A percentile compares a stretch with the other conserved stretches of the same genome.
phyloP scores from a whole-genome alignment of 2,329 filamentous ascomycete species.

The Paraphaeosphaeria sporulosa region DNA sequence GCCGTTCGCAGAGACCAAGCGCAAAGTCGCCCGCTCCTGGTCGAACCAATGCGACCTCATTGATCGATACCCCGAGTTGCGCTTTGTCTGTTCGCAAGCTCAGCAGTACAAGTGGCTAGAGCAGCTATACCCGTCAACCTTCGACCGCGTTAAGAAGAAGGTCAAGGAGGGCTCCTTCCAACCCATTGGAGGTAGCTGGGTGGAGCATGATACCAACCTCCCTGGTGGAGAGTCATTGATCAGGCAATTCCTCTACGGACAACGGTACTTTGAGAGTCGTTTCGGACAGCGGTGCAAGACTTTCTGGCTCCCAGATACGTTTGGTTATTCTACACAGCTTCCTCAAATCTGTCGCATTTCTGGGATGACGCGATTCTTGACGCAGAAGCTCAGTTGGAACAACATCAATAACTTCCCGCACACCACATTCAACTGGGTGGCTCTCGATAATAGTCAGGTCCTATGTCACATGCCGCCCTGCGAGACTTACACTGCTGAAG shows the following conservation, averaged over 20 bases:
- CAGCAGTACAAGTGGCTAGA: slow-evolving; percentile 99
- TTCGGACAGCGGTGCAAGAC: slow-evolving; percentile 89
- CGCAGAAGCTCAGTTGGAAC: slow-evolving; percentile 99
- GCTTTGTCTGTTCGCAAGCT: slow-evolving; percentile 91
- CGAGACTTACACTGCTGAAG: slow-evolving; percentile 94
- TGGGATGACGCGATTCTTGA: slow-evolving; percentile 97
- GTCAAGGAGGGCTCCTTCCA: slow-evolving; percentile 91
- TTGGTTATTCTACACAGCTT: slow-evolving; percentile 94
- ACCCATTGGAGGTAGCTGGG: slow-evolving; percentile 96
- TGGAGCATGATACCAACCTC: slow-evolving; percentile 98
- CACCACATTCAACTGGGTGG: slow-evolving; percentile 98
- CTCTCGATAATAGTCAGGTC: slow-evolving; percentile 93
- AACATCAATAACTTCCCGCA: slow-evolving; percentile 99
- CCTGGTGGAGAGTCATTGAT: slow-evolving; percentile 94
- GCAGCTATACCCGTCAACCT: slow-evolving; percentile 84
- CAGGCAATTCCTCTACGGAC: slow-evolving; percentile 93
- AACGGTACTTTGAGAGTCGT: slow-evolving; percentile 90
- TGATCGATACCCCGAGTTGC: slow-evolving; percentile 92
- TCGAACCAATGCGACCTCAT: slow-evolving; percentile 95
- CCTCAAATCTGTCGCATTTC: slow-evolving; percentile 91
- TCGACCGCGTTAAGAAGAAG: slow-evolving; percentile 89
- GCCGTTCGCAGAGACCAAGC: slow-evolving; percentile 97
- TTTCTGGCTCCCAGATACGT: slow-evolving; percentile 98
- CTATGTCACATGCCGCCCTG: slow-evolving; percentile 97
- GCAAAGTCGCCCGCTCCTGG: slow-evolving; percentile 95